Conservation (phyloP, 345 rosid genomes). For the Pugionium cornutum region DNA sequence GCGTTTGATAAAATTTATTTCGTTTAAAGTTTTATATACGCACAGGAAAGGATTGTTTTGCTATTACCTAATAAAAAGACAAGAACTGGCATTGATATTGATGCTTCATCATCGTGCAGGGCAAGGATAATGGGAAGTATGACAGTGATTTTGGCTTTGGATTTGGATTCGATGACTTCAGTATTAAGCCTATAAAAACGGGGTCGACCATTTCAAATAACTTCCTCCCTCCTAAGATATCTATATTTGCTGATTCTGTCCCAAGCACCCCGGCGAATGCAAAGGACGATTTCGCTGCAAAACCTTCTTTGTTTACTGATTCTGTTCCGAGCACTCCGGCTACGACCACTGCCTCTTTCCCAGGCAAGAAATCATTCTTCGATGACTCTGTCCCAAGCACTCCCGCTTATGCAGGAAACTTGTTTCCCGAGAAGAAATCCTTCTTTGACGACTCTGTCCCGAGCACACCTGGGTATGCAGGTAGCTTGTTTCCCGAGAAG, state of each 20-base stretch:
- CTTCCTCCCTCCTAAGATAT: conserved; percentile 47
- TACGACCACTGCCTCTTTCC: conserved; percentile 37
- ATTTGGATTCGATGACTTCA: conserved; percentile 58
- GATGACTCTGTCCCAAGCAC: conserved; percentile 74
- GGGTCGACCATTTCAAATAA: conserved; percentile 46
- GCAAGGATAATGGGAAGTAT: conserved; percentile 46
- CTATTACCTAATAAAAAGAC: not conserved
- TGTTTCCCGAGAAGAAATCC: too few species aligned
- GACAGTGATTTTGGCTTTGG: conserved; percentile 46
- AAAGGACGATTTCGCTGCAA: conserved; percentile 30
- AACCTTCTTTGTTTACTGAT: conserved; percentile 51
- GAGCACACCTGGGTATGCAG: too few species aligned
- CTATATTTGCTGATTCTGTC: conserved; percentile 54
- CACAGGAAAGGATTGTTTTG: not conserved
- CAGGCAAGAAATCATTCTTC: conserved; percentile 42
- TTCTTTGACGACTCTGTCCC: too few species aligned
- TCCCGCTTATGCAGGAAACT: conserved; percentile 49
- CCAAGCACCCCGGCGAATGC: conserved; percentile 56
- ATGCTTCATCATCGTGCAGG: conserved; percentile 45
- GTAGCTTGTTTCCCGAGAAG: conserved; percentile 35
- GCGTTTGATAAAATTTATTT: not conserved
- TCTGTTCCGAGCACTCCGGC: conserved; percentile 57
- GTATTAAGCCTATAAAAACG: conserved; percentile 73
- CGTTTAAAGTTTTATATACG: not conserved
- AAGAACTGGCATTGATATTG: not conserved